Evolutionary conservation across 306 rosid genomes (phyloP), one percentile per base, ranked within the genome.

Genomic region (Psophocarpus tetragonolobus): DNA sequence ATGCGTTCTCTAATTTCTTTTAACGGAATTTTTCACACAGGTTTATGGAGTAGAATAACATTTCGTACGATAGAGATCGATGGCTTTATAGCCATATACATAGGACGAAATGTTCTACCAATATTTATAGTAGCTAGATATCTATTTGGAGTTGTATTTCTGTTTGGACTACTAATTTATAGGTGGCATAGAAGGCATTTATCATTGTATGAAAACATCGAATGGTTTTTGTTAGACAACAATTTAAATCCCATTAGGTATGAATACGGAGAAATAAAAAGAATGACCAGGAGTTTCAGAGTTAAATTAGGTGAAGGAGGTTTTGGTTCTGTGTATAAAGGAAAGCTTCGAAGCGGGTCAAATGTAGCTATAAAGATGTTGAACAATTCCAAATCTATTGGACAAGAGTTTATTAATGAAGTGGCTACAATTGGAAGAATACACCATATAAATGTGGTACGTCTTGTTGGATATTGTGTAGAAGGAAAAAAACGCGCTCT

Each of bases 1-100:
- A 15, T 14, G 4, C 2, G 51, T 14, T n/a, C 9, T 48, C 17
- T 48, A 48, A 5, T 17, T 48, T n/a, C 54, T 48, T 48, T 5
- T 48, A 48, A 5, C 3, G 3, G 17, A 48, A n/a, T 48, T 48
- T 45, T 2, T 5, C 8, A 14, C 53, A 45, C 54, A 48, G 54
- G 54, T 15, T 20, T 51, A 51, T 20, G 6, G 27, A 51, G 76
- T 20, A 71, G 76, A 71, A 21, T 71, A 71, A 53, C 65, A 51
- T 71, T 71, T 23, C 21, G 50, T 30, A 18, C 65, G 3, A 33
- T 20, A 20, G 20, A 50, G 33, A 45, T 48, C 20, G 76, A 51
- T 21, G 66, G 0, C 48, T 17, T 0, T 17, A 17, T 17, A 15
- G 21, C 33, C 18, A 3, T 30, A 62, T 63, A 1, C 1, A 62